phyloP scores from a whole-genome alignment of 805 yeast species.

The Brettanomyces custersianus region DNA sequence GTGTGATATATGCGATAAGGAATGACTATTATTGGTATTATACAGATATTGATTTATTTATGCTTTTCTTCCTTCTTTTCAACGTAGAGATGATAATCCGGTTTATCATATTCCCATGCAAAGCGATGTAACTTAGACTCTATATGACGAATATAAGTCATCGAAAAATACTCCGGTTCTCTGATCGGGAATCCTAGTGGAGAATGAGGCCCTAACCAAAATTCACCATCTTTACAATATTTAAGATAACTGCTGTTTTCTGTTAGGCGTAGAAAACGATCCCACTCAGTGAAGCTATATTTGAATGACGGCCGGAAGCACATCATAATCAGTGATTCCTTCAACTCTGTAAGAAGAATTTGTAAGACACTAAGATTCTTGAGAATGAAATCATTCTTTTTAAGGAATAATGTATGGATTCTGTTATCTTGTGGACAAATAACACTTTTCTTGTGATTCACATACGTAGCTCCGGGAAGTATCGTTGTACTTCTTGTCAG shows the following conservation, averaged over 20 bases:
- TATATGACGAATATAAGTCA: conserved; percentile 18
- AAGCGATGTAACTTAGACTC: conserved; percentile 18
- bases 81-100: background rate
- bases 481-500: background rate
- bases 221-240: conserved; percentile 21
- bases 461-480: background rate
- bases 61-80: background rate
- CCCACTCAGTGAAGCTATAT: conserved; percentile 49
- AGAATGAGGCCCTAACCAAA: conserved; percentile 59
- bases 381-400: conserved; percentile 19
- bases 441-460: conserved; percentile 3
- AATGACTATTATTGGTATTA: background rate
- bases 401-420: conserved; percentile 14
- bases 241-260: conserved; percentile 13
- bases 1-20: background rate
- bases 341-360: conserved; percentile 23
- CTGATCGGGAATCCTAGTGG: conserved; percentile 64
- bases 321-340: conserved; percentile 23
- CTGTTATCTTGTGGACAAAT: conserved; percentile 3
- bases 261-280: conserved; percentile 24
- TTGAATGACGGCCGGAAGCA: conserved; percentile 31
- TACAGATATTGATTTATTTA: too few relatives aligned
- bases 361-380: conserved; percentile 16
- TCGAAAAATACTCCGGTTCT: conserved; percentile 53
- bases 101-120: conserved; percentile 16